Evolutionary conservation across 139 green algal species (phyloP).

Genomic region (Haematococcus lacustris): DNA sequence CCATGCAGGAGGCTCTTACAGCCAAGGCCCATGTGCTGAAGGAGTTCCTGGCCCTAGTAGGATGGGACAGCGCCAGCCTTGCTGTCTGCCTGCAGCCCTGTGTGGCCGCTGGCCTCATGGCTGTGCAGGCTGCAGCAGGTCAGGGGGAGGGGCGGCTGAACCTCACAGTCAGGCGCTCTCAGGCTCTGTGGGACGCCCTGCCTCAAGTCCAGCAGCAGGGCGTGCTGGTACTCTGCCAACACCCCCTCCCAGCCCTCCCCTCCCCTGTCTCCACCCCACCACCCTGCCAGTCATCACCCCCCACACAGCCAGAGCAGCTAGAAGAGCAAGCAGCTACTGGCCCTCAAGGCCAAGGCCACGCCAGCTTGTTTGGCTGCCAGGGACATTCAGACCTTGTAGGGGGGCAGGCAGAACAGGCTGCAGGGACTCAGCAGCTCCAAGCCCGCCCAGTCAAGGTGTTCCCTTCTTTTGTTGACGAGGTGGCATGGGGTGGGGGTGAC

Average conservation of each 20-base stretch:
- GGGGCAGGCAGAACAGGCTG: conserved; percentile 1
- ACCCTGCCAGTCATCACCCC: too few relatives aligned
- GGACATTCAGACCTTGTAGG: background rate
- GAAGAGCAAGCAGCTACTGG: too few relatives aligned
- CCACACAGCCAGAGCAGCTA: too few relatives aligned
- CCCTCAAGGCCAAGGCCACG: background rate
- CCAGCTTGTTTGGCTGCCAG: background rate
- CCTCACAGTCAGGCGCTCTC: background rate
- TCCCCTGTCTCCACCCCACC: too few relatives aligned
- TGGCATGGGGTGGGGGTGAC: background rate
- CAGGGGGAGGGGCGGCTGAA: background rate
- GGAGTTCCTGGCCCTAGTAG: too few relatives aligned
- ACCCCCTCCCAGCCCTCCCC: too few relatives aligned
- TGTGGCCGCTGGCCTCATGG: too few relatives aligned
- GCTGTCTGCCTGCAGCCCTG: too few relatives aligned
- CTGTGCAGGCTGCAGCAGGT: too few relatives aligned
- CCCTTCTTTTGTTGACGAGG: conserved; percentile 35
- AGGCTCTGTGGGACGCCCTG: conserved; percentile 30
- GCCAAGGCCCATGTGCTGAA: too few relatives aligned
- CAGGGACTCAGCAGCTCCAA: background rate
- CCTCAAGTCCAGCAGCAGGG: background rate
- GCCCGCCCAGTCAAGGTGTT: conserved; percentile 40
- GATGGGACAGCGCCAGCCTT: too few relatives aligned
- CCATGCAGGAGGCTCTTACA: too few relatives aligned
- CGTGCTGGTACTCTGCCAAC: background rate